Evolutionary conservation across 345 rosid species (phyloP), one percentile per base, ranked within the genome.

Genomic region (Theobroma cacao): DNA sequence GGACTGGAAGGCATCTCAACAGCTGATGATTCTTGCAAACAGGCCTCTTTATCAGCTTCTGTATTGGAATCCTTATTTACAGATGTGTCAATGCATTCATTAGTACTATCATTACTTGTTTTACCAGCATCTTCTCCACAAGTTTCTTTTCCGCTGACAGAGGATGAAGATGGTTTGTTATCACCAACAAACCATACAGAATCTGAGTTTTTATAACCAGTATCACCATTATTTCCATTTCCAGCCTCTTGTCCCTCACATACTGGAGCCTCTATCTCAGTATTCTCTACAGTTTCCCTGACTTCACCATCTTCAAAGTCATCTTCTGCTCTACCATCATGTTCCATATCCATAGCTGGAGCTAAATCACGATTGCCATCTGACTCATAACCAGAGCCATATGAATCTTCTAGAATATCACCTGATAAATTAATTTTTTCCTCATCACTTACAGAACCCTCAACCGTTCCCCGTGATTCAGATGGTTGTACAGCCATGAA

Each of bases 281-380:
- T 48, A 17, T 70, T 74, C 55, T 56, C 72, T 34, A 79, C 77
- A 72, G 82, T 81, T 74, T 89, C 92, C 76, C 85, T 85, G 77
- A 91, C 90, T 84, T 90, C 92, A 52, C 89, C 91, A 79, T 92
- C 92, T 73, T 90, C 97, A 63, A 79, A 81, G 20, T 79, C 89
- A 77, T 90, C 84, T 53, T 87, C 90, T 75, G 71, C 80, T 38
- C 66, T 81, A 52, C 70, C 69, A 78, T 80, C 78, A 77, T 80
- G 86, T 34, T 86, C 88, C 43, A 81, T 82, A 80, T 84, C 84
- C 81, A 79, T 82, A 28, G 75, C 72, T 68, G 76, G 77, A 70
- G 85, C 55, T 74, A 79, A 72, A 75, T 81, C 80, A 67, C 59
- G 85, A 65, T 83, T 83, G 50, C 81, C 87, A 75, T 84, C 89